Base-by-base conservation (phyloP, 768 basidiomycete genomes). In the Mycena metata region DNA sequence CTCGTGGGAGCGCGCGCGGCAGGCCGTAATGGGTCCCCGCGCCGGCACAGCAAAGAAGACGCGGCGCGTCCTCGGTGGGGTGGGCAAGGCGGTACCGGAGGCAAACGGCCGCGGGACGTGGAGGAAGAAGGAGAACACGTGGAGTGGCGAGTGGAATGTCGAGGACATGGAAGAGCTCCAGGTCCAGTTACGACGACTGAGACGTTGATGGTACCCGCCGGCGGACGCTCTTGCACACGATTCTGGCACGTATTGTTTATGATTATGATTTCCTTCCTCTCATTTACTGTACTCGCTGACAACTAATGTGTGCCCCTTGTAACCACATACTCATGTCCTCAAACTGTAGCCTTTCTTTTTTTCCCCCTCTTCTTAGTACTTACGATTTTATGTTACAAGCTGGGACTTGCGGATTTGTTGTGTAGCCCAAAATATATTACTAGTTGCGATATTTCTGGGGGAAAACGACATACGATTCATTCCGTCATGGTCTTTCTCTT, bases 91-190 rank as follows among this genome's bases (percentile, higher is more conserved):
- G 35, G 12, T 41, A 2, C 52, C 23, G 26, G 57, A 54, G 23
- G 67, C 33, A 16, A 72, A 50, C 39, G 70, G 70, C 23, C 59
- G 59, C n/a, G 70, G 70, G 30, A 60, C 67, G 46, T 72, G 70
- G 70, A 26, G 70, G 36, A 72, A 72, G 60, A 79, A 73, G 45
- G 76, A 74, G 56, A 71, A 69, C 19, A 77, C 74, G 36, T 79
- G 79, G 79, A 78, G 77, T 59, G 79, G 79, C 41, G 79, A 79
- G 69, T 79, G 79, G 79, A 79, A 79, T 60, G 70, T 74, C 50
- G 73, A 73, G 60, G 77, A 79, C 64, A 72, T 78, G 69, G 69
- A 69, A 21, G 71, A 76, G 39, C 70, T 72, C 33, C 70, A 69
- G 60, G 54, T 65, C 50, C 63, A 60, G 16, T 33, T 72, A 16